Evolutionary conservation across 768 basidiomycete species (phyloP), one percentile per base, ranked within the genome.

Genomic region (Psilocybe tampanensis): DNA sequence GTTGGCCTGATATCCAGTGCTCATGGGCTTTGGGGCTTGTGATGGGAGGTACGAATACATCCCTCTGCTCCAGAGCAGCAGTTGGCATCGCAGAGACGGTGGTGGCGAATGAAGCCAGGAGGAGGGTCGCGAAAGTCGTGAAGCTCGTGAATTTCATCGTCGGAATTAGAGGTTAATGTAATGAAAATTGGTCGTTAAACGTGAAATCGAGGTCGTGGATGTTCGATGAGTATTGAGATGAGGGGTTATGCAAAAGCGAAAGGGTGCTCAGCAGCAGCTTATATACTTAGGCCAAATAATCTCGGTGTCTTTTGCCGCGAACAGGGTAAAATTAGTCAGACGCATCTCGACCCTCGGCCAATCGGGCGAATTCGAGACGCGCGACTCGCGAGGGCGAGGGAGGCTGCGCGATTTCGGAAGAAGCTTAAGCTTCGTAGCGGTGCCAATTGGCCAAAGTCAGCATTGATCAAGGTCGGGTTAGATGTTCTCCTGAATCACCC

Each of bases 11-110:
- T 22, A 58, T 60, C 82, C 83, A 85, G 34, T 74, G 64, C 17
- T 72, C 69, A 18, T 60, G 66, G 2, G 63, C 62, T 17, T 56
- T 22, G 1, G 83, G 83, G 36, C 63, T 73, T 19, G 62, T 62
- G 54, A 85, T 70, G 17, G 65, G 68, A 0, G 83, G 83, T 0
- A 71, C 75, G 66, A 74, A 84, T 7, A 84, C 81, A 52, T 84
- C 82, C 29, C 80, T 74, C n/a, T 60, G 41, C 29, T 63, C 66
- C 22, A 73, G 47, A 26, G 76, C 22, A 23, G 58, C 34, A 8
- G 51, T 26, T 19, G 68, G 63, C 21, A 59, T 55, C 24, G 78
- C 60, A 23, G 58, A 29, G 42, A 56, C 49, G 36, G 12, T 33
- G 29, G 48, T 13, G 48, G 56, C 47, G 36, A 53, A 45, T 24